Percentiles rank a stretch among this genome's conserved stretches.
Evolutionary conservation across 2,329 filamentous ascomycete genomes (phyloP).

Genomic region (Gnomoniopsis sp.): DNA sequence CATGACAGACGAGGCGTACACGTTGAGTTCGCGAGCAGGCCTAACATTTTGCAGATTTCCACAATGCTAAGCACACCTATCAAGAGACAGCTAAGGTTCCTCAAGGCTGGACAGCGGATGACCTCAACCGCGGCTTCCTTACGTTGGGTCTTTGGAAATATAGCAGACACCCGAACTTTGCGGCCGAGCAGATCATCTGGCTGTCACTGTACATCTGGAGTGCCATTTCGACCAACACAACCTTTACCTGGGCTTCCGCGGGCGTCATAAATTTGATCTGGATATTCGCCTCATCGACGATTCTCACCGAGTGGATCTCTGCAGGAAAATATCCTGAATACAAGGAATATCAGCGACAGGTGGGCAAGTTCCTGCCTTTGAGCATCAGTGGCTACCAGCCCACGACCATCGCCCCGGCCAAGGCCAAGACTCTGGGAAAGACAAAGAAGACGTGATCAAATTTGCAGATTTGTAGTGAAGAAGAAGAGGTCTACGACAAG

Average conservation of each 20-base stretch:
- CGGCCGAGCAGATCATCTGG: slow-evolving; percentile 90
- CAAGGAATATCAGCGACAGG: slow-evolving; percentile 73
- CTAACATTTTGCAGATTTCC: slow-evolving; percentile 55
- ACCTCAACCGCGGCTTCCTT: slow-evolving; percentile 87
- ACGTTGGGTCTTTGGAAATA: slow-evolving; percentile 81
- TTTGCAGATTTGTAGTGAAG: not conserved
- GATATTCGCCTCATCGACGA: slow-evolving; percentile 87
- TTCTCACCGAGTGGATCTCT: slow-evolving; percentile 80
- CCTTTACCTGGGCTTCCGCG: slow-evolving; percentile 74
- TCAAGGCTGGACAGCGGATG: slow-evolving; percentile 60
- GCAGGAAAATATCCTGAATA: slow-evolving; percentile 86
- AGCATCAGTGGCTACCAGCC: slow-evolving; percentile 41
- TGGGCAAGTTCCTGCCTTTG: slow-evolving; percentile 76
- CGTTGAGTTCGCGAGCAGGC: too few species aligned
- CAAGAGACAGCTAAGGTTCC: slow-evolving; percentile 69
- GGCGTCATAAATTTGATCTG: slow-evolving; percentile 69
- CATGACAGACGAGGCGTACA: not conserved
- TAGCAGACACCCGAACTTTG: slow-evolving; percentile 92
- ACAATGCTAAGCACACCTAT: slow-evolving; percentile 76
- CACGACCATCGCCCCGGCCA: slow-evolving; percentile 36
- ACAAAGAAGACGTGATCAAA: not conserved
- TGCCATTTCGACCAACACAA: slow-evolving; percentile 66
- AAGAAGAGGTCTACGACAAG: not conserved
- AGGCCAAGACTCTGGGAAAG: not conserved
- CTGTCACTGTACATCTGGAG: slow-evolving; percentile 84